Conservation (phyloP, 1,284 basidiomycete genomes). For the Naganishia sp. region DNA sequence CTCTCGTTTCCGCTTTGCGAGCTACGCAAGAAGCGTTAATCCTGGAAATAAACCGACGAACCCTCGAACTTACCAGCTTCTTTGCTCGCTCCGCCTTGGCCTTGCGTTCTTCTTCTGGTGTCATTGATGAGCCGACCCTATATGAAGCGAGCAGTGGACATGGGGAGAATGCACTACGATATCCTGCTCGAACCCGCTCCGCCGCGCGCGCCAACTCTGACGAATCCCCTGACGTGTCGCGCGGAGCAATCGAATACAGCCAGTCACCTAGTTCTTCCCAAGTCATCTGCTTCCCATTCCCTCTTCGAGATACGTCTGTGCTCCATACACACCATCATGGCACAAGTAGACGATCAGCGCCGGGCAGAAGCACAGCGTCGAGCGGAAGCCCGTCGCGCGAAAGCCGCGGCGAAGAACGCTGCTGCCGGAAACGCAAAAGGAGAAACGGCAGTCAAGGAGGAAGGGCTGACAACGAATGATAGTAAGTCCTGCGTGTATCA, state of each 20-base stretch:
- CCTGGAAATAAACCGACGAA: background rate
- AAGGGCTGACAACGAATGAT: constrained; percentile 25
- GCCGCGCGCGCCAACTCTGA: too few species aligned
- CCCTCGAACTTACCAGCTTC: constrained; percentile 42
- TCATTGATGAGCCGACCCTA: constrained; percentile 3
- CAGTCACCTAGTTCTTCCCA: too few species aligned
- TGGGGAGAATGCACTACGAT: too few species aligned
- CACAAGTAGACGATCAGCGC: constrained; percentile 35
- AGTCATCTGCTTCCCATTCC: background rate
- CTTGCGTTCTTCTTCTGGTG: constrained; percentile 44
- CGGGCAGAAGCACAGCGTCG: constrained; percentile 39
- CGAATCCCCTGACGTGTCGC: too few species aligned
- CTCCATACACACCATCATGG: too few species aligned
- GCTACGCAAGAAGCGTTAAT: constrained; percentile 4
- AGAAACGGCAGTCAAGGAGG: constrained; percentile 25
- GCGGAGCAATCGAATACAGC: too few species aligned
- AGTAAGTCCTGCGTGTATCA: constrained; percentile 13
- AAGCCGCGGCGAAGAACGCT: constrained; percentile 51
- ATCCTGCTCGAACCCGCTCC: too few species aligned
- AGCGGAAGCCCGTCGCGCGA: constrained; percentile 53
- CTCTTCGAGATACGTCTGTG: background rate
- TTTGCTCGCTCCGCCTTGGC: constrained; percentile 51
- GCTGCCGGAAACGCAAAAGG: constrained; percentile 50
- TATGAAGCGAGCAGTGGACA: background rate
- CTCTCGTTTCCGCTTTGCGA: constrained; percentile 29